phyloP scores from a whole-genome alignment of 441 rosid genomes.

The Populus trichocarpa region DNA sequence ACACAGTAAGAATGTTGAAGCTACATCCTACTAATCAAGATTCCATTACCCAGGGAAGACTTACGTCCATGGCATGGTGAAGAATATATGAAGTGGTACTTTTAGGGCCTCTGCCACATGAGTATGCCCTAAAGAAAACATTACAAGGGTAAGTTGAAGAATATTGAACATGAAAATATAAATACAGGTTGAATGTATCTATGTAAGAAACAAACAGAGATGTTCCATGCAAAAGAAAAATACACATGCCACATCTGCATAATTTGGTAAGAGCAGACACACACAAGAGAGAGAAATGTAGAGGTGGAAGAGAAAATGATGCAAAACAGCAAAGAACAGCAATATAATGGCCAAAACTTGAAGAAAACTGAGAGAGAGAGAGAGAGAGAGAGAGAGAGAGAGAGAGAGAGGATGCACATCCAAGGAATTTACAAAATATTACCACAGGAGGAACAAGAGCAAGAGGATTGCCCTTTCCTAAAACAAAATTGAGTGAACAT shows the following conservation, averaged over 20 bases:
- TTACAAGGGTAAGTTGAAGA: constrained; percentile 29
- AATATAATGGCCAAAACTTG: background rate
- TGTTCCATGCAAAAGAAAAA: background rate
- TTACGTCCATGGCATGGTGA: constrained; percentile 99
- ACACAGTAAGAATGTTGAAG: constrained; percentile 22
- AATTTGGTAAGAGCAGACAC: background rate
- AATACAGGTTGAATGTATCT: constrained; percentile 12
- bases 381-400: no score
- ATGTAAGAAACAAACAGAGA: constrained; percentile 1
- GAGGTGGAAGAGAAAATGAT: background rate
- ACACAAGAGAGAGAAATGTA: background rate
- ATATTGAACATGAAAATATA: constrained; percentile 8
- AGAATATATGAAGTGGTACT: constrained; percentile 91
- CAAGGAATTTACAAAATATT: background rate
- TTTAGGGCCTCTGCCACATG: constrained; percentile 96
- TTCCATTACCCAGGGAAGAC: constrained; percentile 59
- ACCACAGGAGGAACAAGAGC: background rate
- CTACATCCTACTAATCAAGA: constrained; percentile 26
- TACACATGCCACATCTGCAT: background rate
- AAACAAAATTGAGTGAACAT: background rate
- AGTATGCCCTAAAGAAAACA: constrained; percentile 65
- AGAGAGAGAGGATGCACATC: background rate
- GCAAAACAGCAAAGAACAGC: background rate
- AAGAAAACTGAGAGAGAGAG: no score
- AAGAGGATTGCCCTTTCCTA: background rate